A percentile compares a stretch with the other conserved stretches of the same genome.
phyloP scores from a whole-genome alignment of 176 grass and related monocot species.

The Areca catechu region DNA sequence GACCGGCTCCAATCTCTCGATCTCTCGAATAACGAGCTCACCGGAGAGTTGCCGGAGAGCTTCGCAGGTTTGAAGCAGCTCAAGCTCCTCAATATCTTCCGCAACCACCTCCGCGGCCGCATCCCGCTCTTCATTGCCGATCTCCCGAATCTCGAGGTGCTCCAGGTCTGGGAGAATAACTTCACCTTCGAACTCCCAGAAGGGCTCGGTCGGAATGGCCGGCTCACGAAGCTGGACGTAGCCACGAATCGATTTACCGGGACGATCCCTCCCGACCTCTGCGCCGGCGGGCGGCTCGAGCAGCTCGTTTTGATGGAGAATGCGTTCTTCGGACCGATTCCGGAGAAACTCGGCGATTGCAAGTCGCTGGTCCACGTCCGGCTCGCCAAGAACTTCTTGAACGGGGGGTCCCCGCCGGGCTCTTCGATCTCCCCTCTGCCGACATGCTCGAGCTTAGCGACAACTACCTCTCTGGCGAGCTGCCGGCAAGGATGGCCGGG shows the following conservation, averaged over 20 bases:
- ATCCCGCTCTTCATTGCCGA: conserved; percentile 51
- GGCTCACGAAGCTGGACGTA: conserved; percentile 43
- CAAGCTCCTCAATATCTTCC: conserved; percentile 54
- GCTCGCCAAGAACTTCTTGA: conserved; percentile 56
- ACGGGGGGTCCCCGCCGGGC: conserved; percentile 40
- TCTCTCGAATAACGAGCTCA: conserved; percentile 68
- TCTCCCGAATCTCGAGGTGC: conserved; percentile 45
- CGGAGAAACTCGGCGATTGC: conserved; percentile 46
- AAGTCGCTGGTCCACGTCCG: conserved; percentile 52
- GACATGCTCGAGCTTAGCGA: conserved; percentile 72
- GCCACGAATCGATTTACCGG: conserved; percentile 59
- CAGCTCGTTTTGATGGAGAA: conserved; percentile 77
- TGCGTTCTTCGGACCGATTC: conserved; percentile 58
- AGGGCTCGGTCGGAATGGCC: conserved; percentile 35
- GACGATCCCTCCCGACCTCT: conserved; percentile 39
- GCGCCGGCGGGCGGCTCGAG: conserved; percentile 32
- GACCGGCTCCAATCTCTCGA: conserved; percentile 39
- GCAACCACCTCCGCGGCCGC: conserved; percentile 51
- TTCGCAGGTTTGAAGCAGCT: conserved; percentile 32
- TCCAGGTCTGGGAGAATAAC: conserved; percentile 76
- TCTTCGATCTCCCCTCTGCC: conserved; percentile 49
- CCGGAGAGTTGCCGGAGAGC: conserved; percentile 45
- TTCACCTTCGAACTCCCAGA: conserved; percentile 50
- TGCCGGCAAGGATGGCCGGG: conserved; percentile 32
- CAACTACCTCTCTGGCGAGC: conserved; percentile 62